Conservation (phyloP, 1,284 basidiomycete genomes). For the Tylopilus sp. region DNA sequence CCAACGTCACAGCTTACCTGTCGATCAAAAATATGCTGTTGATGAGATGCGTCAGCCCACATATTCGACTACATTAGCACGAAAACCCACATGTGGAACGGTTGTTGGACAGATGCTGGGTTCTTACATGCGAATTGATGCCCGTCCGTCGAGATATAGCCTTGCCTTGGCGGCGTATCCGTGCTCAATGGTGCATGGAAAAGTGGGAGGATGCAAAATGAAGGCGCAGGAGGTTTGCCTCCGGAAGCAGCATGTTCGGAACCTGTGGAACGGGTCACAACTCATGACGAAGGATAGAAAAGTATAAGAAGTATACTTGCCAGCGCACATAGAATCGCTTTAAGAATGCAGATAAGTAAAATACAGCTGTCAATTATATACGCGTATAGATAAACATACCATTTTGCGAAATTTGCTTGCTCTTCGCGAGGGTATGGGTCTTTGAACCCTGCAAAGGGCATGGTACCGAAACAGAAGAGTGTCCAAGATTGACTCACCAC, state of each 20-base stretch:
- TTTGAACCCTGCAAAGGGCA: conserved; percentile 32
- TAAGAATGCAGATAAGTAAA: conserved; percentile 1
- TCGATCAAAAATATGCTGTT: conserved; percentile 65
- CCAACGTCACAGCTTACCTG: conserved; percentile 41
- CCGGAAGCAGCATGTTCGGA: conserved; percentile 58
- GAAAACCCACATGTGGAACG: conserved; percentile 67
- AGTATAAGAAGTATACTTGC: conserved; percentile 37
- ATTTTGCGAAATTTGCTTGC: conserved; percentile 61
- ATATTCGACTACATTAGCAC: background rate
- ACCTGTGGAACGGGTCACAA: conserved; percentile 9
- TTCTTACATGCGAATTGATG: conserved; percentile 63
- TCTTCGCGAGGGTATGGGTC: conserved; percentile 70
- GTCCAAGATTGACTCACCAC: conserved; percentile 53
- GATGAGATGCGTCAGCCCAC: conserved; percentile 5
- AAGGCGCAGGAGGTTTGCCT: conserved; percentile 54
- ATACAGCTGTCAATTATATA: background rate
- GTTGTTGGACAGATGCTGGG: conserved; percentile 59
- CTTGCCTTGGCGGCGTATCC: conserved; percentile 46
- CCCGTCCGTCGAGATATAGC: conserved; percentile 65
- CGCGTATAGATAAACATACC: conserved; percentile 48
- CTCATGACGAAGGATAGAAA: background rate
- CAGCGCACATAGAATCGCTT: conserved; percentile 58
- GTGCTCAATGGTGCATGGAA: conserved; percentile 58
- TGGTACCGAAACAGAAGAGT: background rate
- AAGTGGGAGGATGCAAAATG: conserved; percentile 63